Percentiles rank a stretch among this genome's conserved stretches.
phyloP scores from a whole-genome alignment of 169 alveolate species.

The Eimeria maxima region DNA sequence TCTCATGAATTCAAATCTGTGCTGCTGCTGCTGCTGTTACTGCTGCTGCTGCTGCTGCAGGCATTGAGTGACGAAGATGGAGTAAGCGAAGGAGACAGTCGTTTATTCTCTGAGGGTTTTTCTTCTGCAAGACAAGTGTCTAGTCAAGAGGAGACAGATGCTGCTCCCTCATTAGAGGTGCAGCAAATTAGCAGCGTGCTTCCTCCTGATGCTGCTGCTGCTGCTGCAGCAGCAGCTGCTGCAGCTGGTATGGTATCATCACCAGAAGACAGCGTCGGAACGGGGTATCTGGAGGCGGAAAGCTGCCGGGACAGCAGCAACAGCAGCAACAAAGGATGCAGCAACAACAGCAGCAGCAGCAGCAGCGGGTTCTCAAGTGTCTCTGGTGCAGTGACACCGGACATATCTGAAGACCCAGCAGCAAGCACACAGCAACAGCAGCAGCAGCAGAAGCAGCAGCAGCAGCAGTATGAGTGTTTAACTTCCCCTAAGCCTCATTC shows the following conservation, averaged over 20 bases:
- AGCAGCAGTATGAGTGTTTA: not conserved
- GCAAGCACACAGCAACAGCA: not conserved
- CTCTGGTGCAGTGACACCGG: not conserved
- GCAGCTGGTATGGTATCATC: too few relatives aligned
- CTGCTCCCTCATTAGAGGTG: not conserved
- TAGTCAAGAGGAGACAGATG: not conserved
- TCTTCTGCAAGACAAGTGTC: conserved; percentile 11
- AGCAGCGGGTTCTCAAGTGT: not conserved
- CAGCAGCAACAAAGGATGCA: not conserved
- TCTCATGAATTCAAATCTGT: not conserved
- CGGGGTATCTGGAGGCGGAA: too few relatives aligned
- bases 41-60: conserved; percentile 26
- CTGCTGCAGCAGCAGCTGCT: too few relatives aligned
- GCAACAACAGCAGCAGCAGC: conserved; percentile 41
- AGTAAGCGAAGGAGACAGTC: not conserved
- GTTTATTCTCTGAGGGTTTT: not conserved
- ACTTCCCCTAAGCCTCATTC: not conserved
- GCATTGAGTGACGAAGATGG: conserved; percentile 25
- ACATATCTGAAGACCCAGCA: not conserved
- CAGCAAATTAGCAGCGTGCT: not conserved
- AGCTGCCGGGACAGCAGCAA: too few relatives aligned
- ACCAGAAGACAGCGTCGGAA: too few relatives aligned
- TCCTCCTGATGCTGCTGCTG: conserved; percentile 3
- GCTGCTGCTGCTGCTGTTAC: not conserved
- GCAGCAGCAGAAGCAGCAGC: conserved; percentile 17